These are phyloP conservation scores for Jacaranda copaia DNA, from an alignment of 257 asterid species.

Conservation along the genomic window DNA sequence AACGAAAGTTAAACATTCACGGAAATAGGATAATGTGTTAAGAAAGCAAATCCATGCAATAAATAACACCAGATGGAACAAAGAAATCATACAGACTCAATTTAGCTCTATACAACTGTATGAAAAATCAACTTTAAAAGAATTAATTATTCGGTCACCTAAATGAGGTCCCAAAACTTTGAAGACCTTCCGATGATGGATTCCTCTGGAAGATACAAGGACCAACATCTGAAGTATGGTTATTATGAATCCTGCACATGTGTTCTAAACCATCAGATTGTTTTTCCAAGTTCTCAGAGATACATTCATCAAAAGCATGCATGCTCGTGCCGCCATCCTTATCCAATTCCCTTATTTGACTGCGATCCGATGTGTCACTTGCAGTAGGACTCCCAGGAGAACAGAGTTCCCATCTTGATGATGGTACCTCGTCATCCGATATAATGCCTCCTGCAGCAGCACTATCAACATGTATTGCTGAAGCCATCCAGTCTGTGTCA, in stretches of 20 bases:
- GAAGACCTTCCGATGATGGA: slow-evolving; percentile 52
- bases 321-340: slow-evolving; percentile 53
- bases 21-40: background rate
- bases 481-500: slow-evolving; percentile 68
- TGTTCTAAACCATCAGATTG: slow-evolving; percentile 35
- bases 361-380: slow-evolving; percentile 63
- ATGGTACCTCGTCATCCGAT: slow-evolving; percentile 64
- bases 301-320: slow-evolving; percentile 52
- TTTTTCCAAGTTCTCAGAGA: slow-evolving; percentile 54
- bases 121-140: background rate
- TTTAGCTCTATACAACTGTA: background rate
- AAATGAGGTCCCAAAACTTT: slow-evolving; percentile 69
- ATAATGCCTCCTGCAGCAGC: slow-evolving; percentile 87
- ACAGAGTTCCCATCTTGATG: slow-evolving; percentile 58
- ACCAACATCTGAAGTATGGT: slow-evolving; percentile 50
- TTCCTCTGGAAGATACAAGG: slow-evolving; percentile 42
- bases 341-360: slow-evolving; percentile 54
- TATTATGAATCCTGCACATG: background rate
- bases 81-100: background rate
- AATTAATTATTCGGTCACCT: slow-evolving; percentile 59
- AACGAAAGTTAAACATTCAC: slow-evolving; percentile 40
- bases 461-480: slow-evolving; percentile 72
- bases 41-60: slow-evolving; percentile 29
- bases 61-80: slow-evolving; percentile 30
- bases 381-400: slow-evolving; percentile 60